phyloP scores from a whole-genome alignment of 2,329 filamentous ascomycete species.

The Monosporascus sp. region DNA sequence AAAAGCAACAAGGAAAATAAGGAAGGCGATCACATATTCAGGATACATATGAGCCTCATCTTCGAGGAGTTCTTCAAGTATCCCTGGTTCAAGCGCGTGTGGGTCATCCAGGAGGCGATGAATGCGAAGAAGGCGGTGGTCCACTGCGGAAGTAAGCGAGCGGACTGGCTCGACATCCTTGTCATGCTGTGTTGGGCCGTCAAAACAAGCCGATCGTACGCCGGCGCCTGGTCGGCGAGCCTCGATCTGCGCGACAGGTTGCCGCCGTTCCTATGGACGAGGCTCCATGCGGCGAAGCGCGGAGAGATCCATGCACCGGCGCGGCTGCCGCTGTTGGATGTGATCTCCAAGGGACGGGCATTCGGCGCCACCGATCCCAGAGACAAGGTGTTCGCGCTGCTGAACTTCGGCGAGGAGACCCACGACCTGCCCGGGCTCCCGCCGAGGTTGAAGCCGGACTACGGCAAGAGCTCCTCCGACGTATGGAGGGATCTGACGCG shows the following conservation, averaged over 20 bases:
- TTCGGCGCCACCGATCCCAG: constrained; percentile 1
- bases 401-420: constrained; percentile 3
- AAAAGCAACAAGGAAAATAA: neutral
- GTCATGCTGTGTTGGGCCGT: constrained; percentile 1
- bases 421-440: neutral
- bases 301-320: neutral
- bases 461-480: constrained; percentile 1
- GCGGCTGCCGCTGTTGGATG: neutral
- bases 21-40: neutral
- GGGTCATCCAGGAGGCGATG: constrained; percentile 4
- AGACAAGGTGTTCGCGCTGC: constrained; percentile 2
- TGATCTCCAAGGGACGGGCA: constrained; percentile 1
- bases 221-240: neutral
- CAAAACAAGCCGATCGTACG: constrained; percentile 1
- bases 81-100: constrained; percentile 1
- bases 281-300: neutral
- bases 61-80: constrained; percentile 1
- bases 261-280: constrained; percentile 2
- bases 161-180: constrained; percentile 2
- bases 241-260: neutral
- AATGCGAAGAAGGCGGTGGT: constrained; percentile 1
- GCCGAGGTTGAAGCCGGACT: constrained; percentile 1
- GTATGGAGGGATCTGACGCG: constrained; percentile 4
- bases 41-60: constrained; percentile 1
- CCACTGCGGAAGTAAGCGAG: neutral